phyloP scores from a whole-genome alignment of 768 basidiomycete species.

The Nidularia sp. region DNA sequence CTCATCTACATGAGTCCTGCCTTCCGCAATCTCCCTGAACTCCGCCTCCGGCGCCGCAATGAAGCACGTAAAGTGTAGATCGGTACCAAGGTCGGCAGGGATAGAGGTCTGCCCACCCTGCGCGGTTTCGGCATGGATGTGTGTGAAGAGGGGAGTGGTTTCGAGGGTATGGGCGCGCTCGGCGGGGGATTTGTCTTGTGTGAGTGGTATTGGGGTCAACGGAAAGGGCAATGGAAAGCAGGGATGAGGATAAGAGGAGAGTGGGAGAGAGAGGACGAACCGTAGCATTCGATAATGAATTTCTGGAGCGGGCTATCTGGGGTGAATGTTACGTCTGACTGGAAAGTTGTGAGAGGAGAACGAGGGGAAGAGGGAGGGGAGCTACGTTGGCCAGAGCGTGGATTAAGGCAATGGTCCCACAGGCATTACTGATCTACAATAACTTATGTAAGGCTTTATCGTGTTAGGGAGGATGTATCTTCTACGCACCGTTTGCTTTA shows the following conservation, averaged over 20 bases:
- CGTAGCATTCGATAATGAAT: constrained; percentile 63
- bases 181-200: constrained; percentile 58
- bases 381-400: constrained; percentile 81
- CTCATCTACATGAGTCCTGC: constrained; percentile 11
- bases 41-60: constrained; percentile 56
- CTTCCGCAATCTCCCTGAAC: constrained; percentile 22
- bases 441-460: not conserved
- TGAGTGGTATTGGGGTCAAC: not conserved
- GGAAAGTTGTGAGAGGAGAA: not conserved
- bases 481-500: constrained; percentile 81
- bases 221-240: no score
- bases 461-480: not conserved
- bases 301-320: constrained; percentile 58
- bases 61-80: constrained; percentile 88
- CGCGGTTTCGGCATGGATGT: constrained; percentile 73
- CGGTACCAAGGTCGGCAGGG: constrained; percentile 61
- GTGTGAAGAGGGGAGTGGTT: constrained; percentile 69
- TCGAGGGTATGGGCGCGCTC: constrained; percentile 77
- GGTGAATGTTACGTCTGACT: constrained; percentile 55
- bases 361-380: not conserved
- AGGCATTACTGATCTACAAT: constrained; percentile 75
- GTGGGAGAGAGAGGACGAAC: constrained; percentile 22
- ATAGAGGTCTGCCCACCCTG: constrained; percentile 64
- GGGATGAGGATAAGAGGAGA: no score
- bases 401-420: constrained; percentile 84